Base-by-base conservation (phyloP, 2,329 filamentous ascomycete genomes). In the Clonostachys rhizophaga region DNA sequence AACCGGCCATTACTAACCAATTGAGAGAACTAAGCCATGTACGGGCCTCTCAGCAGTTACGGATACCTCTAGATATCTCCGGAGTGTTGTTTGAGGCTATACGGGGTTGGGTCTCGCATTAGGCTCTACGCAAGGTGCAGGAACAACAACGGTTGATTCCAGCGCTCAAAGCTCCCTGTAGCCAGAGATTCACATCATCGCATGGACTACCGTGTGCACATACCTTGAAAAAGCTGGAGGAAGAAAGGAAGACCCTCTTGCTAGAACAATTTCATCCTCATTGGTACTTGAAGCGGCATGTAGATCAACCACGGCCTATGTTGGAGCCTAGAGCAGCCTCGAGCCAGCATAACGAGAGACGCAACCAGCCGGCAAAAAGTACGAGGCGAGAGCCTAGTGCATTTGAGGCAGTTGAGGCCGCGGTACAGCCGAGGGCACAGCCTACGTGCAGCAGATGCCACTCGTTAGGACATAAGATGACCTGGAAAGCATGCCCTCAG, bases 391-490 rank as follows among this genome's bases (percentile, higher is more conserved):
- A 53, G 42, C 52, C 45, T 17, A 47, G 46, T 40, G 47, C 18
- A 34, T 54, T 54, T 41, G 48, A 55, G 43, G 8, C 20, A n/a
- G 36, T 56, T 48, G 45, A 55, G 42, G 37, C 43, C 16, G 34
- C 33, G 20, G 34, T 14, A 36, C 16, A 33, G 30, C 30, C 34
- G 17, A 52, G 36, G 45, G 49, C 40, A 40, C 42, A 33, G 36
- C 43, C 43, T 17, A 50, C 9, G 48, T 57, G 50, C 45, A 50
- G 43, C 20, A 51, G 44, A 46, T 56, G 50, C 13, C 18, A 41
- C 24, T 14, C 20, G 4, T 11, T 44, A n/a, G 42, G 47, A 34
- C 39, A 49, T 40, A 44, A 18, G 44, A 48, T 34, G 35, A 30
- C 40, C 40, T 47, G 33, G 17, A 41, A 43, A 6, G 45, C 24